Percentiles rank a stretch among this genome's conserved stretches.
Conservation (phyloP, 2,329 filamentous ascomycete species). For the Colletotrichum musae region DNA sequence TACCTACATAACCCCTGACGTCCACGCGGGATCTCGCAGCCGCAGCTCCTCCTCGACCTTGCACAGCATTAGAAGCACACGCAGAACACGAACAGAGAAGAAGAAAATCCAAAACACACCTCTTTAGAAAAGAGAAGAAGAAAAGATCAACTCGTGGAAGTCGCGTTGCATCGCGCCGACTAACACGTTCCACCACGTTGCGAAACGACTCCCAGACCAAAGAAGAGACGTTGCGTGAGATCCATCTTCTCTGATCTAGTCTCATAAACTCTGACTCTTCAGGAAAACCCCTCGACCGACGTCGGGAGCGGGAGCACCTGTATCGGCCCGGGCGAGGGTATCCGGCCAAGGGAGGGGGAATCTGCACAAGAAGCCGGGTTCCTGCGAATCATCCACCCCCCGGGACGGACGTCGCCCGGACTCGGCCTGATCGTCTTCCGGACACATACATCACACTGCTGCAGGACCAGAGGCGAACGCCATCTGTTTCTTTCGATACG, state of each 20-base stretch:
- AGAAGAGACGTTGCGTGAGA: neutral
- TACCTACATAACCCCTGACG: too few species aligned
- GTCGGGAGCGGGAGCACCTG: neutral
- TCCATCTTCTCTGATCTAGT: neutral
- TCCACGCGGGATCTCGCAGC: neutral
- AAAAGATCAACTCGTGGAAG: neutral
- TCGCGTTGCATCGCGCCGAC: neutral
- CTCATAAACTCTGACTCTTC: too few species aligned
- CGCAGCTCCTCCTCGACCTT: too few species aligned
- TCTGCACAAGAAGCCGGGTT: too few species aligned
- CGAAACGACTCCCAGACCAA: too few species aligned
- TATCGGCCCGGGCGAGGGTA: conserved; percentile 1
- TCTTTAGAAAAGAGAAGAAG: neutral
- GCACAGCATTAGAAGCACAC: neutral
- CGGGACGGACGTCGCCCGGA: too few species aligned
- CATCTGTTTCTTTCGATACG: too few species aligned
- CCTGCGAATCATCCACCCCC: too few species aligned
- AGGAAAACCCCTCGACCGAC: neutral
- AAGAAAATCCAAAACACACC: neutral
- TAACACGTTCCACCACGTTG: too few species aligned
- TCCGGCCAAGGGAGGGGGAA: neutral
- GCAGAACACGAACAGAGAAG: neutral
- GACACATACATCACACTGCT: too few species aligned
- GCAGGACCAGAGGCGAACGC: too few species aligned
- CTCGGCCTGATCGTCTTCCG: too few species aligned